These are phyloP conservation scores for Suhomyces pyralidae DNA, from an alignment of 805 yeast genomes.

Conservation along the genomic window DNA sequence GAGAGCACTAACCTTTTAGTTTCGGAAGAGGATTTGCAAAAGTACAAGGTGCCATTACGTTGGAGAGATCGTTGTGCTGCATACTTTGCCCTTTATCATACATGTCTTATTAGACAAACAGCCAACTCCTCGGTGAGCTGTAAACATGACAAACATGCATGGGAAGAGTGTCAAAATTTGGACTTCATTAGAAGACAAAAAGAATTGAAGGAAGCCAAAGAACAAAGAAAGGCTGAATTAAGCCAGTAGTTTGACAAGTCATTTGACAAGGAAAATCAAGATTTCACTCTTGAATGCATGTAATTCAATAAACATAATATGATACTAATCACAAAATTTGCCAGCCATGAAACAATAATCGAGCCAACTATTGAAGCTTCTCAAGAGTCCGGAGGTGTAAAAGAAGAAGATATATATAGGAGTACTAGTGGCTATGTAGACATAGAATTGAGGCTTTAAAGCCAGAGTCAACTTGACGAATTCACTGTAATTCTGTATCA, in stretches of 20 bases:
- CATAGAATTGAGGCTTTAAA: neutral
- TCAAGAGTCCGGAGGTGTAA: neutral
- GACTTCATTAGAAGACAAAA: constrained; percentile 79
- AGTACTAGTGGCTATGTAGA: neutral
- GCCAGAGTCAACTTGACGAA: neutral
- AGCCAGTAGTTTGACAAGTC: neutral
- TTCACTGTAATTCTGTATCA: neutral
- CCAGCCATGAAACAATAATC: neutral
- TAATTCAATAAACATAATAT: neutral
- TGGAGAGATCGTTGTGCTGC: constrained; percentile 84
- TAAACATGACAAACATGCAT: constrained; percentile 71
- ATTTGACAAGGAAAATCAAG: neutral
- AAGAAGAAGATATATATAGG: neutral
- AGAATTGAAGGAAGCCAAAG: constrained; percentile 61
- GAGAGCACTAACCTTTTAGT: constrained; percentile 41
- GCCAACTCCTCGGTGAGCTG: constrained; percentile 53
- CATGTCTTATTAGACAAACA: constrained; percentile 42
- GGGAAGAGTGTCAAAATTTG: constrained; percentile 81
- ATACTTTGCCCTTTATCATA: constrained; percentile 43
- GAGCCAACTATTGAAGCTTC: neutral
- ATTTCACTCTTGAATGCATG: neutral
- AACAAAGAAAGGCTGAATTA: constrained; percentile 27
- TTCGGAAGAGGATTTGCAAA: constrained; percentile 80
- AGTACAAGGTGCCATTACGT: constrained; percentile 69
- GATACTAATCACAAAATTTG: neutral